phyloP scores from a whole-genome alignment of 1,284 basidiomycete species.

The Boletellus deceptivus region DNA sequence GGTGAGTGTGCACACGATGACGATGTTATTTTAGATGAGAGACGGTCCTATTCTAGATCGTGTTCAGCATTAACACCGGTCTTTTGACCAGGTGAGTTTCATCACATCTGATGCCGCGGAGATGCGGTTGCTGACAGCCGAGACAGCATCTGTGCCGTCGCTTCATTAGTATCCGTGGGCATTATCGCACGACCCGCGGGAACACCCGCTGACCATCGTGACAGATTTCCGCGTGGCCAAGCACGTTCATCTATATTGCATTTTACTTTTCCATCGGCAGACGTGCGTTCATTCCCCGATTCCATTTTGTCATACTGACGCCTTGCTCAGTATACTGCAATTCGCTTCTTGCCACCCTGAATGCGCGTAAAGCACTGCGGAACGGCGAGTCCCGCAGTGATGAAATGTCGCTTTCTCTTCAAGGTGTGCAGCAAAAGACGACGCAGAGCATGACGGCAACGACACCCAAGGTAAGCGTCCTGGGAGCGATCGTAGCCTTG shows the following conservation, averaged over 20 bases:
- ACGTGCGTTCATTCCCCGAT: constrained; percentile 26
- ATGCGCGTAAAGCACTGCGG: constrained; percentile 43
- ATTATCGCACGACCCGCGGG: no score
- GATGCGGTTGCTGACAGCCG: neutral
- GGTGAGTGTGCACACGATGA: constrained; percentile 21
- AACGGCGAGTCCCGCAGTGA: constrained; percentile 21
- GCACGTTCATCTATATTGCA: constrained; percentile 48
- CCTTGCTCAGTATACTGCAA: constrained; percentile 46
- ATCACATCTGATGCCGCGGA: neutral
- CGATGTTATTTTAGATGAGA: neutral
- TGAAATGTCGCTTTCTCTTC: constrained; percentile 35
- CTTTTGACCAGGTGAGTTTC: constrained; percentile 33
- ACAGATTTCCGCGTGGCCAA: constrained; percentile 40
- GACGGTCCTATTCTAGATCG: constrained; percentile 33
- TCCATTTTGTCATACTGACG: neutral
- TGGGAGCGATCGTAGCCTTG: constrained; percentile 5
- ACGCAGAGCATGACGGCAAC: constrained; percentile 18
- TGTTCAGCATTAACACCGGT: constrained; percentile 53
- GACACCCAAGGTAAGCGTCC: constrained; percentile 15
- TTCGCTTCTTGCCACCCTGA: constrained; percentile 50
- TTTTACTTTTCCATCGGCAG: constrained; percentile 56
- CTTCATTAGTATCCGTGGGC: constrained; percentile 45
- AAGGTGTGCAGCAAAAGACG: constrained; percentile 30
- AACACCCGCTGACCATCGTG: neutral
- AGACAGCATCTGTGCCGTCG: constrained; percentile 39